These are phyloP conservation scores for Macrophomina phaseolina DNA, from an alignment of 2,329 filamentous ascomycete species.

Conservation along the genomic window DNA sequence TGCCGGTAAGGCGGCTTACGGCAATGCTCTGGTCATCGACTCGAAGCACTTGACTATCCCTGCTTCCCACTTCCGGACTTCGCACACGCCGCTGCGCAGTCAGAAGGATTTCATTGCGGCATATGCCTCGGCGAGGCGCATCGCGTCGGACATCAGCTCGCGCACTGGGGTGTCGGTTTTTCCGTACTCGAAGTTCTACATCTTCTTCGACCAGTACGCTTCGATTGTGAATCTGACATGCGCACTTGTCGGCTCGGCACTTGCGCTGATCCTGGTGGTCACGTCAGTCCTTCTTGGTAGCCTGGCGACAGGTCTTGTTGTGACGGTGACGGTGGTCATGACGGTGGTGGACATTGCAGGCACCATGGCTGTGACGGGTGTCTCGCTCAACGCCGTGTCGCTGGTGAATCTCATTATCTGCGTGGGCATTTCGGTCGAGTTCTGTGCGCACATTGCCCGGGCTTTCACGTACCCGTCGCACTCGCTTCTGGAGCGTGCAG, in stretches of 20 bases:
- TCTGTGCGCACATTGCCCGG: conserved; percentile 94
- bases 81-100: conserved; percentile 82
- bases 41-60: conserved; percentile 68
- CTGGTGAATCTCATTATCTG: conserved; percentile 97
- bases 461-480: conserved; percentile 93
- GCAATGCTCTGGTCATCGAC: conserved; percentile 81
- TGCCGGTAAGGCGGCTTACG: conserved; percentile 86
- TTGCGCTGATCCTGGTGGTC: conserved; percentile 84
- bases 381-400: conserved; percentile 92
- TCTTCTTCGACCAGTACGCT: conserved; percentile 98
- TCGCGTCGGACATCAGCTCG: conserved; percentile 75
- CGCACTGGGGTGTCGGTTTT: conserved; percentile 83
- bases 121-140: conserved; percentile 86
- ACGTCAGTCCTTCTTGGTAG: conserved; percentile 84
- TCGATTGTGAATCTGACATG: conserved; percentile 81
- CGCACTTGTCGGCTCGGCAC: conserved; percentile 78
- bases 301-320: conserved; percentile 76
- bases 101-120: conserved; percentile 93
- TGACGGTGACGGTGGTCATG: conserved; percentile 90
- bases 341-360: conserved; percentile 92
- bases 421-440: conserved; percentile 94
- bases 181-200: conserved; percentile 96
- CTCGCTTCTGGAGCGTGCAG: conserved; percentile 80
- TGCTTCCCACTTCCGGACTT: conserved; percentile 90
- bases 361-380: conserved; percentile 86